Evolutionary conservation across 2,329 filamentous ascomycete genomes (phyloP), one percentile per base, ranked within the genome.

Genomic region (Fusarium aywerte): DNA sequence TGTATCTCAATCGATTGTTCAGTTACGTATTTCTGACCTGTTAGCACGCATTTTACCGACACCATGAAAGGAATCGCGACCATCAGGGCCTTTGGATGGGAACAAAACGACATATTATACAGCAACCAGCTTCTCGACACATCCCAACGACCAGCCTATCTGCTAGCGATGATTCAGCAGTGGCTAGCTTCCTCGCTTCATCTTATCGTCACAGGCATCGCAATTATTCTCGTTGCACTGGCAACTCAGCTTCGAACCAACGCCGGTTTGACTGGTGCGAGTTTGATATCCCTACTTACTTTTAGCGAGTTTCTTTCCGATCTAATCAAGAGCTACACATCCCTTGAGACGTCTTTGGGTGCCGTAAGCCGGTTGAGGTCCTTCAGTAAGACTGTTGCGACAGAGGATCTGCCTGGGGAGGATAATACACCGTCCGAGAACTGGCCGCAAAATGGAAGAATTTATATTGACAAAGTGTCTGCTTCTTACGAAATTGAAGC

Each of bases 131-230:
- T 88, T 0, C 11, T 27, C 8, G 20, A 89, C 66, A 77, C 74
- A 3, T 87, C 85, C 0, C 87, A 89, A 59, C 75, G 81, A 9
- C 87, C 87, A 2, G 83, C 83, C 4, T 89, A 89, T 67, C 79
- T 88, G 1, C 78, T 89, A 3, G 81, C 80, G 40, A 83, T 84
- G 69, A 82, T 89, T 29, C 87, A 89, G 70, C 80, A 82, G 38
- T 89, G 87, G 86, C 79, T 89, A 0, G 79, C 73, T 0, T 77
- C 89, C 1, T 80, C 82, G 0, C 75, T 89, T 3, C 79, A 84
- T 47, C 63, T 86, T 5, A 70, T 86, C 0, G 82, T 87, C 0
- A 81, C 83, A 0, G 76, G 77, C 2, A 75, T 87, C 15, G 83
- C 84, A 1, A 75, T 83, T 2, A 60, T 83, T 3, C 72, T 88